Percentiles rank a stretch among this genome's conserved stretches.
phyloP scores from a whole-genome alignment of 805 yeast species.

The Metahyphopichia silvanorum region DNA sequence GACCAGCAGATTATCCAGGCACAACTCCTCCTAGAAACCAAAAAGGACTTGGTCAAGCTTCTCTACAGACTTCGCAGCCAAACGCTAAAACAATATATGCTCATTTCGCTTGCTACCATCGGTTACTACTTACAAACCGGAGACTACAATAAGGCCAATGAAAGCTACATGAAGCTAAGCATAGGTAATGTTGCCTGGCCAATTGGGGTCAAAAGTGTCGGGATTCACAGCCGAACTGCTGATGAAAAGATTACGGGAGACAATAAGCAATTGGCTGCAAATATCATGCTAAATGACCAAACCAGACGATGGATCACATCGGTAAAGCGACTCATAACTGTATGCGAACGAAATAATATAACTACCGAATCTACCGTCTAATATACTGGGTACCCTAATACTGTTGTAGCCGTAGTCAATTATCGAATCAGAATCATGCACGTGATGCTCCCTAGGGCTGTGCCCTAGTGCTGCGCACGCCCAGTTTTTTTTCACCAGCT shows the following conservation, averaged over 20 bases:
- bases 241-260: slow-evolving; percentile 55
- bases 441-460: slow-evolving; percentile 1
- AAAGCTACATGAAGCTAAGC: slow-evolving; percentile 69
- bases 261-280: slow-evolving; percentile 44
- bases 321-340: slow-evolving; percentile 69
- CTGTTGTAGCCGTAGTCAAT: not conserved
- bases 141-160: slow-evolving; percentile 54
- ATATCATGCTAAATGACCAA: slow-evolving; percentile 74
- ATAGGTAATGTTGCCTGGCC: slow-evolving; percentile 94
- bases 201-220: slow-evolving; percentile 74
- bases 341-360: slow-evolving; percentile 28
- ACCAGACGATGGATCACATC: slow-evolving; percentile 77
- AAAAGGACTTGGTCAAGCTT: slow-evolving; percentile 49
- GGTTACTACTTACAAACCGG: slow-evolving; percentile 55
- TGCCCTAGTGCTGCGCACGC: slow-evolving; percentile 1
- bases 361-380: too few species aligned
- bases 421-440: not conserved
- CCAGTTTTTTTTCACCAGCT: not conserved
- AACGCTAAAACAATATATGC: slow-evolving; percentile 41
- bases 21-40: slow-evolving; percentile 28
- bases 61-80: slow-evolving; percentile 34
- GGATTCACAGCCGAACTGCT: slow-evolving; percentile 74
- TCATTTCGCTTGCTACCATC: slow-evolving; percentile 58
- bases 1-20: slow-evolving; percentile 2
- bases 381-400: slow-evolving; percentile 4